Evolutionary conservation across 495 filamentous ascomycete genomes (phyloP).

Genomic region (Penicillium bovifimosum): DNA sequence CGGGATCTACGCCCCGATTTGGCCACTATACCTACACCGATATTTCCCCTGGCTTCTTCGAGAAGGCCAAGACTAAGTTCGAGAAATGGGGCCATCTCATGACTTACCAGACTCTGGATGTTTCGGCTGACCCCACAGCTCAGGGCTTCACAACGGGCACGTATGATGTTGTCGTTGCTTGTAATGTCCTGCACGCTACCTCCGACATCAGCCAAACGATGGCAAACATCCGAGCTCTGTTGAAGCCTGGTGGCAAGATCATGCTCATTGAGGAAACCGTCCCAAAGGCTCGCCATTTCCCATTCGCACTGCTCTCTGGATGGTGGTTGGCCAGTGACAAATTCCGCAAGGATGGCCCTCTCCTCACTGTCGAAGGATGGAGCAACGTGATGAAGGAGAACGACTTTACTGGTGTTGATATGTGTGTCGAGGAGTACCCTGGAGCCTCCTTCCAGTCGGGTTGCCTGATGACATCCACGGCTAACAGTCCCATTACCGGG

Average conservation of each 20-base stretch:
- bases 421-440: constrained; percentile 23
- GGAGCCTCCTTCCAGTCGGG: constrained; percentile 19
- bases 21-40: constrained; percentile 36
- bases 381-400: constrained; percentile 19
- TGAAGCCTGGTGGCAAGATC: constrained; percentile 31
- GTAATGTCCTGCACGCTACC: constrained; percentile 50
- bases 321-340: constrained; percentile 28
- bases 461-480: constrained; percentile 22
- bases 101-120: constrained; percentile 44
- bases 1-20: constrained; percentile 19
- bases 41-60: constrained; percentile 33
- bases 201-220: constrained; percentile 42
- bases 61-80: constrained; percentile 22
- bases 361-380: constrained; percentile 21
- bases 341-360: constrained; percentile 17
- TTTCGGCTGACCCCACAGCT: constrained; percentile 35
- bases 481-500: constrained; percentile 5
- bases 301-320: constrained; percentile 24
- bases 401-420: constrained; percentile 21
- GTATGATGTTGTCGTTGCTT: constrained; percentile 50
- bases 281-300: constrained; percentile 19
- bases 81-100: constrained; percentile 28
- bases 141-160: constrained; percentile 43
- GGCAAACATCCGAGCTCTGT: constrained; percentile 31
- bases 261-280: constrained; percentile 26